phyloP scores from a whole-genome alignment of 768 basidiomycete species.

The Tulasnella sp. region DNA sequence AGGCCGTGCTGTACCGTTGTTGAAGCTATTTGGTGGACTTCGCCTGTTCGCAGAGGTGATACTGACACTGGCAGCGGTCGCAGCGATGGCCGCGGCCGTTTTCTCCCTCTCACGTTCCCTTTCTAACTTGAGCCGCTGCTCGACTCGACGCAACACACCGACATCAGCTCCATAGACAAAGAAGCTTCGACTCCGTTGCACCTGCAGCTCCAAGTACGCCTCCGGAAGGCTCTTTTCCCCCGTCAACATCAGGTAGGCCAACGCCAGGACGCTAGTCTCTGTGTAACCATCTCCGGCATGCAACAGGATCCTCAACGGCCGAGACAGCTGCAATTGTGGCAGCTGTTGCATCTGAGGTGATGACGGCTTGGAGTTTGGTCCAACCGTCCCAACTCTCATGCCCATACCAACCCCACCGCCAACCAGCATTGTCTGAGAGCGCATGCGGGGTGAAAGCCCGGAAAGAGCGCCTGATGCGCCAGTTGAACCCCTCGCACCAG shows the following conservation, averaged over 20 bases:
- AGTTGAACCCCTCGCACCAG: not conserved
- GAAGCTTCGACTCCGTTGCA: constrained; percentile 68
- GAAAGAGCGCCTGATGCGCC: constrained; percentile 3
- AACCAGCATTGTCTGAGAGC: constrained; percentile 2
- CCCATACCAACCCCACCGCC: not conserved
- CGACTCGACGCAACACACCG: constrained; percentile 58
- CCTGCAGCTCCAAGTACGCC: constrained; percentile 87
- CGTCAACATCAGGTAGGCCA: constrained; percentile 76
- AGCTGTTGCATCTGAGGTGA: constrained; percentile 28
- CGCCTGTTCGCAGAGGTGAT: not conserved
- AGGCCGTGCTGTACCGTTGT: not conserved
- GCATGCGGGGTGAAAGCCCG: not conserved
- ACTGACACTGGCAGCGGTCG: constrained; percentile 12
- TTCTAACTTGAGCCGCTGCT: constrained; percentile 35
- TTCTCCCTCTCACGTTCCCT: constrained; percentile 20
- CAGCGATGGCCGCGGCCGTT: constrained; percentile 9
- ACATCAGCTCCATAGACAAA: constrained; percentile 85
- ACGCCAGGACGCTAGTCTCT: constrained; percentile 79
- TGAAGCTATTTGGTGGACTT: not conserved
- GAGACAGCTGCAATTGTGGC: constrained; percentile 25
- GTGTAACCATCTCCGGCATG: constrained; percentile 87
- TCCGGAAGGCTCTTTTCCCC: constrained; percentile 62
- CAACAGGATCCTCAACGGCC: constrained; percentile 58
- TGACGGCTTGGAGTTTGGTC: constrained; percentile 21
- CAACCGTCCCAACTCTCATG: constrained; percentile 21